phyloP scores from a whole-genome alignment of 2,329 filamentous ascomycete species.

The Beauveria brongniartii region DNA sequence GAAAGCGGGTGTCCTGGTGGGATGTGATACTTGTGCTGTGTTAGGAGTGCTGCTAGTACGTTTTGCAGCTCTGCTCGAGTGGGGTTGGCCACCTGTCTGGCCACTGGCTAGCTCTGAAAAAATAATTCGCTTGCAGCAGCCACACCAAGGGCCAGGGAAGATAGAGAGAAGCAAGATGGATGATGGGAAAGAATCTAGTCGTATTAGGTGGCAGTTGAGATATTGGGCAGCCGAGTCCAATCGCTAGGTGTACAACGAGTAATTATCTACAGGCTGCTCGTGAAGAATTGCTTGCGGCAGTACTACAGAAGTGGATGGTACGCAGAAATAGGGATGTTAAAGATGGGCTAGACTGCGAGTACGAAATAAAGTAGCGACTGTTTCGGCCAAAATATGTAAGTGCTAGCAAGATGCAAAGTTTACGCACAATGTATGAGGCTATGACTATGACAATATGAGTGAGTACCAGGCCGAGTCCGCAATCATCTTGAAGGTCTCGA shows the following conservation, averaged over 20 bases:
- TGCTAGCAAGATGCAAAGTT: neutral
- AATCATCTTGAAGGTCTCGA: neutral
- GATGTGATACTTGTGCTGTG: neutral
- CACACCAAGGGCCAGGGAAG: neutral
- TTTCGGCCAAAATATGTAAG: neutral
- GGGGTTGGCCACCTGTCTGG: neutral
- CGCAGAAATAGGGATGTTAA: neutral
- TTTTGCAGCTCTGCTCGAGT: neutral
- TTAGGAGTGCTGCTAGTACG: neutral
- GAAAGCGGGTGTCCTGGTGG: neutral
- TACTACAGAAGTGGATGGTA: no score
- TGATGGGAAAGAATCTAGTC: neutral
- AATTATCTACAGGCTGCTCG: neutral
- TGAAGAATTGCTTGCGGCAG: neutral
- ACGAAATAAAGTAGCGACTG: neutral
- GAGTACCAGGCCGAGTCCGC: no score
- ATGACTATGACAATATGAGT: no score
- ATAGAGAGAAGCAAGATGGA: neutral
- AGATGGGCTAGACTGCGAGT: neutral
- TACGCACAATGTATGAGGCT: neutral
- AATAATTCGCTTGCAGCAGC: neutral
- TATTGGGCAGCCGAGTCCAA: neutral
- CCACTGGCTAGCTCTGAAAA: neutral
- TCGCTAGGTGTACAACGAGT: neutral
- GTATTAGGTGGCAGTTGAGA: neutral